Conservation (phyloP, 1,284 basidiomycete genomes). For the Xanthoconium separans region DNA sequence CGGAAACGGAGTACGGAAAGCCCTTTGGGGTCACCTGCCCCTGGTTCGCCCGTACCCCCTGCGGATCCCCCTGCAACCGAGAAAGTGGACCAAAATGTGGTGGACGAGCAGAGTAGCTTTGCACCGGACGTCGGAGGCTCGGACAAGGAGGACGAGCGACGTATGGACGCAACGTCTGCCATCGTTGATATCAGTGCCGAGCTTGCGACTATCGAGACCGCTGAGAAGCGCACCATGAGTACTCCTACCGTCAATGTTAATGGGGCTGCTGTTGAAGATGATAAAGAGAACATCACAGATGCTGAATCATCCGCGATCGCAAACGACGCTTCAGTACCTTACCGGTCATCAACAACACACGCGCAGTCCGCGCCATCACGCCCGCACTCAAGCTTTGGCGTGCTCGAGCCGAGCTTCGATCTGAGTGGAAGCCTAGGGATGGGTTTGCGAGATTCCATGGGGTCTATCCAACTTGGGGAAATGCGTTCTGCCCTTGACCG, state of each 20-base stretch:
- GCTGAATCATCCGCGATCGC: not conserved
- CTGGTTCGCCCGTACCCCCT: slow-evolving; percentile 9
- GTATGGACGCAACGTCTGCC: slow-evolving; percentile 8
- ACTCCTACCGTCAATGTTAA: slow-evolving; percentile 5
- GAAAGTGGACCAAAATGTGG: not conserved
- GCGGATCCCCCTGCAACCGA: not conserved
- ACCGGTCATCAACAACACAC: not conserved
- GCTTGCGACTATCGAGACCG: slow-evolving; percentile 45
- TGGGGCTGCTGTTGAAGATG: not conserved
- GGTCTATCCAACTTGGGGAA: slow-evolving; percentile 53
- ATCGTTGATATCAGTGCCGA: slow-evolving; percentile 42
- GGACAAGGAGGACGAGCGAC: slow-evolving; percentile 11
- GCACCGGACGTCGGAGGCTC: not conserved
- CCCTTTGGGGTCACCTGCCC: slow-evolving; percentile 26
- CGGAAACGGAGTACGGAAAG: slow-evolving; percentile 45
- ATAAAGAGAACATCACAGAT: not conserved
- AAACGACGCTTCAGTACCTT: not conserved
- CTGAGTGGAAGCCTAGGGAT: slow-evolving; percentile 30
- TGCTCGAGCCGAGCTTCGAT: slow-evolving; percentile 33
- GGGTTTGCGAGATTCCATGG: slow-evolving; percentile 29
- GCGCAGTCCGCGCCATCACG: slow-evolving; percentile 6
- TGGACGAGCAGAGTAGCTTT: not conserved
- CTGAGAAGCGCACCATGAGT: slow-evolving; percentile 39
- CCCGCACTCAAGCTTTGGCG: slow-evolving; percentile 17
- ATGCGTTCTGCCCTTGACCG: slow-evolving; percentile 76